Conservation (phyloP, 805 yeast species). For the Nakazawaea anatomiae region DNA sequence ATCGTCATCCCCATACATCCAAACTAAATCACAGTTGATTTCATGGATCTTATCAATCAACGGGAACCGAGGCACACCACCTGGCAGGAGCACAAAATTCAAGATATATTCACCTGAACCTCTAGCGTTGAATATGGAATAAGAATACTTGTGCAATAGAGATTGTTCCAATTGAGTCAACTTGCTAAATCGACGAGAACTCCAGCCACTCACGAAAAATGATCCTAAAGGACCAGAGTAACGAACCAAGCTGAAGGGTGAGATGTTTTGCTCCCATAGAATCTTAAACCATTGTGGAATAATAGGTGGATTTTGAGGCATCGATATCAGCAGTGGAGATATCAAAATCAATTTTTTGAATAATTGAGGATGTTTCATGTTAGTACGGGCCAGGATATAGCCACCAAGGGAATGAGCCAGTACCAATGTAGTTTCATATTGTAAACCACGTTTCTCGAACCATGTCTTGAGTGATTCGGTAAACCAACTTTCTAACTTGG, state of each 20-base stretch:
- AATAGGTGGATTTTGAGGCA: slow-evolving; percentile 33
- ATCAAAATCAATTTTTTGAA: slow-evolving; percentile 69
- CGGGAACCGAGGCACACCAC: slow-evolving; percentile 84
- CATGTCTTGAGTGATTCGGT: slow-evolving; percentile 60
- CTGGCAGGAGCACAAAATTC: slow-evolving; percentile 80
- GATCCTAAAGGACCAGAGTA: slow-evolving; percentile 80
- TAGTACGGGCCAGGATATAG: slow-evolving; percentile 66
- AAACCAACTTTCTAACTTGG: slow-evolving; percentile 55
- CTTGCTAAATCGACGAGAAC: slow-evolving; percentile 69
- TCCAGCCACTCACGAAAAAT: slow-evolving; percentile 83
- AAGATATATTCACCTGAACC: slow-evolving; percentile 95
- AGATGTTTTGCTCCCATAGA: slow-evolving; percentile 72
- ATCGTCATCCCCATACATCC: slow-evolving; percentile 82
- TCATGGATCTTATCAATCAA: slow-evolving; percentile 45
- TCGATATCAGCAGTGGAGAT: slow-evolving; percentile 84
- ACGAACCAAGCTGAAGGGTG: slow-evolving; percentile 81
- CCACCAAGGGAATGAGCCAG: slow-evolving; percentile 95
- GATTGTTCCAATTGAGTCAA: slow-evolving; percentile 38
- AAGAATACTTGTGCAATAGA: slow-evolving; percentile 71
- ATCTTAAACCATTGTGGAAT: slow-evolving; percentile 75
- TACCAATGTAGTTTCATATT: slow-evolving; percentile 41
- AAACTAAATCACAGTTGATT: slow-evolving; percentile 55
- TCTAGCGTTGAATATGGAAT: slow-evolving; percentile 74
- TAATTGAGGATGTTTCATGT: slow-evolving; percentile 51
- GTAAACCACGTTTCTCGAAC: slow-evolving; percentile 38